phyloP scores from a whole-genome alignment of 1,139 yeast genomes.

The Chernovozyma aurita region DNA sequence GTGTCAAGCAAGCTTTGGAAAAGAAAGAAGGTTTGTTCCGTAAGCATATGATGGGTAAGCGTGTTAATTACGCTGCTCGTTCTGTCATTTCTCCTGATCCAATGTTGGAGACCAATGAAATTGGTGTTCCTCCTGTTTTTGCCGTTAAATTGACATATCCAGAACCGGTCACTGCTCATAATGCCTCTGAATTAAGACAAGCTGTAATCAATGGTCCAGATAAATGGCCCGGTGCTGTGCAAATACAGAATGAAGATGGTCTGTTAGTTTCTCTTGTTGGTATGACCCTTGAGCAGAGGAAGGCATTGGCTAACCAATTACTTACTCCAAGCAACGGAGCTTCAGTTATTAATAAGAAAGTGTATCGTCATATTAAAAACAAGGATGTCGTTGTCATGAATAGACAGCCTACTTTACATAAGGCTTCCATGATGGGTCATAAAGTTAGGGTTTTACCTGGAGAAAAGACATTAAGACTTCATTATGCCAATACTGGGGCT shows the following conservation, averaged over 20 bases:
- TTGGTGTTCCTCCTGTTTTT: conserved; percentile 98
- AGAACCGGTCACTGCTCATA: conserved; percentile 95
- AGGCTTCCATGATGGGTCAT: conserved; percentile 99
- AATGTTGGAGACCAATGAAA: conserved; percentile 92
- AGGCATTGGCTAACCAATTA: conserved; percentile 92
- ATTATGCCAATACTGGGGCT: conserved; percentile 98
- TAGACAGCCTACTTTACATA: conserved; percentile 98
- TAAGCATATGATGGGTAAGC: conserved; percentile 99
- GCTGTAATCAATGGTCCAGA: conserved; percentile 98
- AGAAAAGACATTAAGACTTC: conserved; percentile 93
- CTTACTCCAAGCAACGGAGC: conserved; percentile 70
- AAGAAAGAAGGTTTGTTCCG: conserved; percentile 98
- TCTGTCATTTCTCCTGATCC: conserved; percentile 99
- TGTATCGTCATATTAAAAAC: conserved; percentile 87
- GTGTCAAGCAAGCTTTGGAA: conserved; percentile 95
- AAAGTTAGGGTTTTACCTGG: conserved; percentile 95
- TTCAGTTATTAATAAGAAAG: conserved; percentile 81
- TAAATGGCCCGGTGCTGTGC: conserved; percentile 98
- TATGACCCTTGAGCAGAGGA: conserved; percentile 90
- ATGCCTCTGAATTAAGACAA: conserved; percentile 84
- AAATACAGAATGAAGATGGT: conserved; percentile 97
- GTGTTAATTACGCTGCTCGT: conserved; percentile 98
- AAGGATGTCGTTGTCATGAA: conserved; percentile 97
- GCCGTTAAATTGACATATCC: conserved; percentile 95
- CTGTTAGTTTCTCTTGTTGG: conserved; percentile 74